Evolutionary conservation across 176 grass and related monocot species (phyloP), one percentile per base, ranked within the genome.

Genomic region (Typha latifolia): DNA sequence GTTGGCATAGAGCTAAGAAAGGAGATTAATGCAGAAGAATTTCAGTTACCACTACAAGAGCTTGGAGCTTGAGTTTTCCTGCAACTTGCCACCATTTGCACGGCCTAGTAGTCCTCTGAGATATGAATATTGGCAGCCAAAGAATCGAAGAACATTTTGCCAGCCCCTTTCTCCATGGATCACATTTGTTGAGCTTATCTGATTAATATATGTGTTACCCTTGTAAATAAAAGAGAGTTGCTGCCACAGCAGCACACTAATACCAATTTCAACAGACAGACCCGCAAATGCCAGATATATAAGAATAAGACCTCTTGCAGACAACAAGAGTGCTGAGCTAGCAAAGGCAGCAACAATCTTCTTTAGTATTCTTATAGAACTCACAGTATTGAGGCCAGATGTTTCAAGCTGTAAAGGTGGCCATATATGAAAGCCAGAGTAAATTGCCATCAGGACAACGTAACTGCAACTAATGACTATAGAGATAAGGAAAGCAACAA

Each of bases 171-270:
- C 75, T 66, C 77, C 67, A 63, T 82, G 86, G 2, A 80, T 69
- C 34, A 16, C 31, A 80, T 84, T 90, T 10, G 32, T 32, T 47
- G 82, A 84, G 62, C 47, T 90, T 82, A 97, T 62, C 59, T 55
- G 83, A 62, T 67, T 84, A 43, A 97, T 74, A 68, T 90, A 97
- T 50, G 89, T 93, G 72, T 86, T 89, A 69, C 94, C 94, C 55
- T 90, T 72, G 14, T 97, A 97, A 73, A 97, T 87, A 48, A 76
- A 97, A 72, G 78, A 86, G 68, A 97, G 81, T 79, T 97, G 94
- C 69, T 97, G 94, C 69, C 81, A 97, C 72, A 97, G 64, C 23
- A 97, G 82, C 16, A 89, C 80, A 57, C 66, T 59, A 32, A 97
- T 87, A 66, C 94, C 94, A 62, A 85, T 85, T 72, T 92, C 90